Evolutionary conservation across 371 early-diverging fungal genomes (phyloP).

Genomic region (Syncephalastrum sp.): DNA sequence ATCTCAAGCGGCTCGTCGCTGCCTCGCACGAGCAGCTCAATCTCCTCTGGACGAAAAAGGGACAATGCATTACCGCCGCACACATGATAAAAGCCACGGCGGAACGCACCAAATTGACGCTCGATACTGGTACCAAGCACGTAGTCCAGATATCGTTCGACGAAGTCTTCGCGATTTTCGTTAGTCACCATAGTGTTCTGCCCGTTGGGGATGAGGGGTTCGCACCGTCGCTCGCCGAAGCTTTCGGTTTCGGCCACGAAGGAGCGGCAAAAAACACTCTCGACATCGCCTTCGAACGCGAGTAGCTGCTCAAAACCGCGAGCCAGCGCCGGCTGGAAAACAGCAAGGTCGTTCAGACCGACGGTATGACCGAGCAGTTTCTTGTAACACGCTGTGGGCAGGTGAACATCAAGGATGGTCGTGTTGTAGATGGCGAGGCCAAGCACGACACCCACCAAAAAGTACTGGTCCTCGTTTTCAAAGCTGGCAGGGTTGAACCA

Average conservation of each 20-base stretch:
- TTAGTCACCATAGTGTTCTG: constrained; percentile 74
- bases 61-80: constrained; percentile 90
- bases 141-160: constrained; percentile 82
- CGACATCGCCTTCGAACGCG: constrained; percentile 80
- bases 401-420: constrained; percentile 85
- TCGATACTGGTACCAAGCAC: constrained; percentile 73
- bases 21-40: constrained; percentile 95
- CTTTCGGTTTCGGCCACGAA: constrained; percentile 81
- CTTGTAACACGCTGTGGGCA: constrained; percentile 92
- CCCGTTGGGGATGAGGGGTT: constrained; percentile 75
- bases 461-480: constrained; percentile 88
- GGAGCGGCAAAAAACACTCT: constrained; percentile 77
- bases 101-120: constrained; percentile 88
- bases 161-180: constrained; percentile 72
- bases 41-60: constrained; percentile 93
- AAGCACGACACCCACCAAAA: constrained; percentile 89
- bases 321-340: constrained; percentile 69
- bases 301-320: constrained; percentile 83
- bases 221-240: constrained; percentile 72
- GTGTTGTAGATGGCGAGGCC: constrained; percentile 95
- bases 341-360: constrained; percentile 56
- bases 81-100: constrained; percentile 89
- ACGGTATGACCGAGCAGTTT: constrained; percentile 79
- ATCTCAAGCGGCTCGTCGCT: constrained; percentile 84
- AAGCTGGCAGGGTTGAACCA: constrained; percentile 91